Conservation (phyloP, 768 basidiomycete genomes). For the Tulasnella sp. region DNA sequence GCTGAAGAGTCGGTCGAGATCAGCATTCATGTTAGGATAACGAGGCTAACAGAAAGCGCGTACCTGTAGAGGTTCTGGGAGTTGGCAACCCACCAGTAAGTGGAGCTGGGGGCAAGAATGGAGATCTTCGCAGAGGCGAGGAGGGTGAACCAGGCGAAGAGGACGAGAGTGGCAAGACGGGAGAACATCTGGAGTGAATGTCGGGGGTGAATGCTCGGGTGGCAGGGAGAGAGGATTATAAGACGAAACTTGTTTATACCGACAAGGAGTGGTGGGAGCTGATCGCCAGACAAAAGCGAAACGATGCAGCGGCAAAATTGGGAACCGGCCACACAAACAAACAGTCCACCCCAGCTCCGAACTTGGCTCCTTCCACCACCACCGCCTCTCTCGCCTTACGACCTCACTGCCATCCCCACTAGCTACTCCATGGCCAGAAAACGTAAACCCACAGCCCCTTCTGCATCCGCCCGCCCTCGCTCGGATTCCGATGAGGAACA, state of each 20-base stretch:
- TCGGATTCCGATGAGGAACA: neutral
- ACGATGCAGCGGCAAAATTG: neutral
- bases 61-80: constrained; percentile 13
- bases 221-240: neutral
- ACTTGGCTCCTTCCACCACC: neutral
- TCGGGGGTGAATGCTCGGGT: neutral
- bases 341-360: neutral
- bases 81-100: constrained; percentile 14
- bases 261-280: constrained; percentile 9
- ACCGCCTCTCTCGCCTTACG: neutral
- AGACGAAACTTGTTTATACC: neutral
- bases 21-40: neutral
- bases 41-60: neutral
- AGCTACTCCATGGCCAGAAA: neutral
- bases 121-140: neutral
- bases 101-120: neutral
- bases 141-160: neutral
- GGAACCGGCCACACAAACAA: neutral
- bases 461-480: neutral
- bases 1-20: neutral
- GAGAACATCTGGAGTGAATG: constrained; percentile 9
- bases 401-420: too few relatives aligned
- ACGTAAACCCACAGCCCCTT: neutral
- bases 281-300: neutral
- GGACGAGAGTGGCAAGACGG: constrained; percentile 7